These are phyloP conservation scores for Monosporascus sp. DNA, from an alignment of 2,329 filamentous ascomycete genomes.

Conservation along the genomic window DNA sequence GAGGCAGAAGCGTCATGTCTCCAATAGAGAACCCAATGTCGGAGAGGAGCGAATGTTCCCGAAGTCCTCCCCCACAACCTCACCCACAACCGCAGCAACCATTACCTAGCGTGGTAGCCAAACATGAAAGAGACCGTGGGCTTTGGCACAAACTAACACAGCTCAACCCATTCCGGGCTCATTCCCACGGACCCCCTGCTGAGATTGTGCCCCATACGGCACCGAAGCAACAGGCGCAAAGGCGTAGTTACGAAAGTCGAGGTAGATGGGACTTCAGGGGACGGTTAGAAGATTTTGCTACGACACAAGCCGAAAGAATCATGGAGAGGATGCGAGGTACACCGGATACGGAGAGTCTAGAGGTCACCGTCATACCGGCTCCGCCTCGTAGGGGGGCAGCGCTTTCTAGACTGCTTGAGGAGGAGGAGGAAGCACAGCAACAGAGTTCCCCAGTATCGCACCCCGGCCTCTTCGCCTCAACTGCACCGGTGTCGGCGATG, in stretches of 20 bases:
- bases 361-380: conserved; percentile 56
- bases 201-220: conserved; percentile 27
- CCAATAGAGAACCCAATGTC: conserved; percentile 9
- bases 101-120: conserved; percentile 2
- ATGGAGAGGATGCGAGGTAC: conserved; percentile 50
- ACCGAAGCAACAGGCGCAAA: conserved; percentile 15
- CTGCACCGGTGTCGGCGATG: background rate
- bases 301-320: conserved; percentile 53
- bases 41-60: conserved; percentile 10
- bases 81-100: conserved; percentile 5
- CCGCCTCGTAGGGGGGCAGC: conserved; percentile 53
- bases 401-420: conserved; percentile 50
- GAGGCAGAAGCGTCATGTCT: conserved; percentile 29
- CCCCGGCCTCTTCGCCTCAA: background rate
- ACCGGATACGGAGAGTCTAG: conserved; percentile 49
- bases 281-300: conserved; percentile 56
- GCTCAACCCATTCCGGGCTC: conserved; percentile 18
- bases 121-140: conserved; percentile 2
- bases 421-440: conserved; percentile 33
- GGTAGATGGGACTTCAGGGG: conserved; percentile 50
- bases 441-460: conserved; percentile 2
- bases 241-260: conserved; percentile 20
- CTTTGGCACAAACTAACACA: conserved; percentile 13
- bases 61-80: conserved; percentile 5
- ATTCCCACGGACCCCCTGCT: conserved; percentile 20